Evolutionary conservation across 2,329 filamentous ascomycete species (phyloP), one percentile per base, ranked within the genome.

Genomic region (Paramyrothecium roridum): DNA sequence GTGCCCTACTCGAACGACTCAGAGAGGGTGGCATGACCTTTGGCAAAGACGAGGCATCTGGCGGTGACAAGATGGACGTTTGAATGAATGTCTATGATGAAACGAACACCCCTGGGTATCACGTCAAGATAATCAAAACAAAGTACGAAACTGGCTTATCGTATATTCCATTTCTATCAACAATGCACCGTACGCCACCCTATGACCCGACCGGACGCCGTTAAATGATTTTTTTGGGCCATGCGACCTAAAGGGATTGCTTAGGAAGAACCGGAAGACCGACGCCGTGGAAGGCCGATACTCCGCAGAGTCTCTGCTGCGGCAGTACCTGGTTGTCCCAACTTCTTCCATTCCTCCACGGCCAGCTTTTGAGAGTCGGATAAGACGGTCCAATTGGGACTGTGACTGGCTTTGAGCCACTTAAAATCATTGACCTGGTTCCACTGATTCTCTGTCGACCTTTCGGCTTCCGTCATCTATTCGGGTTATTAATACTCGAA

Each of bases 361-460:
- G 73, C 62, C 13, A 93, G 73, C 22, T 81, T 80, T 54, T 87
- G 76, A 1, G 77, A 77, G 52, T 85, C 80, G 2, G 83, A 76
- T 21, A 98, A 63, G 2, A 91, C 73, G 34, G 78, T 83, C 91
- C 93, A 99, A 68, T 99, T 93, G 2, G 95, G 95, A 67, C 91
- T 97, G 30, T 85, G 84, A 56, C 90, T 91, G 17, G 83, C 80
- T 71, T 93, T 96, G 59, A 97, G 82, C 95, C 95, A 98, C 74
- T 96, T 96, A 79, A 99, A 99, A 70, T 99, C 95, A 70, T 98
- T 91, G 17, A 98, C 90, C 65, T 95, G 86, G 63, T 93, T 83
- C 91, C 91, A 99, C 64, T 89, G 83, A 68, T 96, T 93, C 56
- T 73, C 73, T 3, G 66, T 60, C 7, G 58, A 48, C 40, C 63